Conservation (phyloP, 208 protist species). For the Naegleria lovaniensis region DNA sequence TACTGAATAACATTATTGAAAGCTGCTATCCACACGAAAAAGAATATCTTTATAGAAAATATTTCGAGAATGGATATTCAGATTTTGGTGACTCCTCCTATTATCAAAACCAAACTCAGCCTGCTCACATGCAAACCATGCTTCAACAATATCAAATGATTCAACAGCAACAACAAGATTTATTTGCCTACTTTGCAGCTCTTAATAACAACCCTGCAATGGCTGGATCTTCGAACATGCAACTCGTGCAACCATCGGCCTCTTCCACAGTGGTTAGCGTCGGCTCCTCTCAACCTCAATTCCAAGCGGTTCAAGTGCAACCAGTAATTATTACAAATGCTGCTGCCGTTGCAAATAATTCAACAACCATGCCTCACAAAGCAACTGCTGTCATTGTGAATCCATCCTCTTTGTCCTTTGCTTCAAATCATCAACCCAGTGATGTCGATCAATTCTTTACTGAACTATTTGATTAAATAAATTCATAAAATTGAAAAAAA, state of each 20-base stretch:
- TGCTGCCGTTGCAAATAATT: not conserved
- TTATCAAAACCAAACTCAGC: not conserved
- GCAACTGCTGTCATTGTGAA: not conserved
- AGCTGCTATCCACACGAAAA: not conserved
- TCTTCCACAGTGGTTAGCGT: no score
- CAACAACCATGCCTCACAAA: not conserved
- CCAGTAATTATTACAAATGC: not conserved
- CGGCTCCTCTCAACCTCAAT: not conserved
- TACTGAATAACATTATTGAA: not conserved
- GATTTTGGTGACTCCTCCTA: not conserved
- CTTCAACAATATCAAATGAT: conserved; percentile 14
- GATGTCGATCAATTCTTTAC: conserved; percentile 20
- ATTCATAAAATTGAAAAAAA: no score
- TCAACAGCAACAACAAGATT: conserved; percentile 5
- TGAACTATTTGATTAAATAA: conserved; percentile 20
- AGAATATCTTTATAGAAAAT: conserved; percentile 5
- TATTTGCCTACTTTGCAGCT: not conserved
- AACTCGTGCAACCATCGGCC: no score
- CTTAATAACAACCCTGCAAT: not conserved
- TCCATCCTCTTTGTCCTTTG: not conserved
- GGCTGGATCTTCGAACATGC: no score
- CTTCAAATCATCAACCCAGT: not conserved
- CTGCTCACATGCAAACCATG: not conserved
- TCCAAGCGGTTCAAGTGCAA: not conserved
- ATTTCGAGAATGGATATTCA: not conserved